Evolutionary conservation across 352 stramenopile genomes (phyloP).

Genomic region (Globisporangium acanthophoron): DNA sequence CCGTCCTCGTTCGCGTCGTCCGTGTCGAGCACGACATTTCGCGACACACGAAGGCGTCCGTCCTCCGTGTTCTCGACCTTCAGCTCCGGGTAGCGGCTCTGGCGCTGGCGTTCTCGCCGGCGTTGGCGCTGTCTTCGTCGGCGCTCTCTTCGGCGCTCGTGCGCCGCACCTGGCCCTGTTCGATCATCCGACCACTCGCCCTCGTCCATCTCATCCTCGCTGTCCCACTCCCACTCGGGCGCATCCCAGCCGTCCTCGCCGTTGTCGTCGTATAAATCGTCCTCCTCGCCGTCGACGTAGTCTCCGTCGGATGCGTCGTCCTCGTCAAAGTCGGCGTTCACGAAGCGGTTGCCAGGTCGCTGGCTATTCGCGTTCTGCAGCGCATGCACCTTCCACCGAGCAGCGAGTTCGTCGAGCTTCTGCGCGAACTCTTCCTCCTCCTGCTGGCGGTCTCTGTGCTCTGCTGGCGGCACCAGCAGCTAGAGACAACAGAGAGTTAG

Average conservation of each 20-base stretch:
- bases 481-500: constrained; percentile 6
- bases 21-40: constrained; percentile 63
- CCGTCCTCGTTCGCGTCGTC: constrained; percentile 67
- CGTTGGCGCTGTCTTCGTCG: constrained; percentile 1
- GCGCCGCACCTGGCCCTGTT: not conserved
- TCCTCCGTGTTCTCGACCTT: constrained; percentile 46
- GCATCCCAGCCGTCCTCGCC: constrained; percentile 6
- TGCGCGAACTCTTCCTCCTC: constrained; percentile 48
- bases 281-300: constrained; percentile 13
- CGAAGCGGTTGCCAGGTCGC: no score
- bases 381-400: constrained; percentile 49
- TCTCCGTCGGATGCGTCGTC: constrained; percentile 7
- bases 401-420: constrained; percentile 46
- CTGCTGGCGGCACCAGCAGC: constrained; percentile 27
- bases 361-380: constrained; percentile 13
- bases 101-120: not conserved
- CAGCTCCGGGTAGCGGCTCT: constrained; percentile 40
- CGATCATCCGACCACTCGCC: not conserved
- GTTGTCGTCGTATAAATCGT: constrained; percentile 12
- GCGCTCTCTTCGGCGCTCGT: not conserved
- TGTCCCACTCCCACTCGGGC: constrained; percentile 7
- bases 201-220: constrained; percentile 7
- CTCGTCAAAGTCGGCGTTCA: constrained; percentile 11
- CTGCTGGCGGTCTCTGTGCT: constrained; percentile 9
- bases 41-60: constrained; percentile 38